These are phyloP conservation scores for Quercus phellos DNA, from an alignment of 331 rosid species.

Conservation along the genomic window DNA sequence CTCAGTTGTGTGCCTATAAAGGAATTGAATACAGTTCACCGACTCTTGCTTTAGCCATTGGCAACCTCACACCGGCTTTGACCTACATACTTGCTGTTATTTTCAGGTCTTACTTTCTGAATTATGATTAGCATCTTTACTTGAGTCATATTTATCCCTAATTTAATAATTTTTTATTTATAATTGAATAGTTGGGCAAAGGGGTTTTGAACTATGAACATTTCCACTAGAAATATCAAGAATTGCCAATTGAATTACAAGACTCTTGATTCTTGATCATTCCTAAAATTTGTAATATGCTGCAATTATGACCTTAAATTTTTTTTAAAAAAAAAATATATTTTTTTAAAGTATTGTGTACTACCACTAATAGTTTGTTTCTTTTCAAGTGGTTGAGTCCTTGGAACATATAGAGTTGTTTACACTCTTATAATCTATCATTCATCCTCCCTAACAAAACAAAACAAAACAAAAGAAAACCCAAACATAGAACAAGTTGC, in stretches of 20 bases:
- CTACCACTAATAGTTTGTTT: neutral
- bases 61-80: constrained; percentile 28
- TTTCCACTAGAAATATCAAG: too few relatives aligned
- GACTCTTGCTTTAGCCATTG: constrained; percentile 24
- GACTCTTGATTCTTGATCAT: too few relatives aligned
- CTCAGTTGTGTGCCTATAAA: neutral
- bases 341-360: too few relatives aligned
- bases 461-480: neutral
- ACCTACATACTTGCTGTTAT: constrained; percentile 22
- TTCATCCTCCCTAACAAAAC: too few relatives aligned
- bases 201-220: rapidly evolving
- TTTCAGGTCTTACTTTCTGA: constrained; percentile 15
- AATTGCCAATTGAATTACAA: too few relatives aligned
- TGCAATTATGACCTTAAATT: too few relatives aligned
- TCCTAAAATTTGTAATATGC: too few relatives aligned
- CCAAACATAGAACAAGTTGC: too few relatives aligned
- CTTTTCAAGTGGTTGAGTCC: neutral
- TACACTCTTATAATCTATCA: too few relatives aligned
- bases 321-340: neutral
- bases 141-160: neutral
- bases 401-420: too few relatives aligned
- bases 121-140: neutral
- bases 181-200: too few relatives aligned
- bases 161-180: neutral
- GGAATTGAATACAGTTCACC: constrained; percentile 31